phyloP scores from a whole-genome alignment of 164 flowering plant genomes.

The Taxillus chinensis region DNA sequence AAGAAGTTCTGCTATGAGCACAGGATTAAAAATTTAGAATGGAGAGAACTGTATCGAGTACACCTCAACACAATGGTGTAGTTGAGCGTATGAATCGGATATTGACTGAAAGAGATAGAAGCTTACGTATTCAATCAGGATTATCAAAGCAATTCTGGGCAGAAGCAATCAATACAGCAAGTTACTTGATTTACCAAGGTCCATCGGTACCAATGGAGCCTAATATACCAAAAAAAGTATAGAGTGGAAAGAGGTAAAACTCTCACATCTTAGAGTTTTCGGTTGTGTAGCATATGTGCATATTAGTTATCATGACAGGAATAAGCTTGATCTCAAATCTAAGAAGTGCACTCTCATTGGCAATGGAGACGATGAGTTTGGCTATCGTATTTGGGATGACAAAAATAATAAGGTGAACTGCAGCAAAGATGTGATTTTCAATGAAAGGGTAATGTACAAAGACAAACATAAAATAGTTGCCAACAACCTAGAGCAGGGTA shows the following conservation, averaged over 20 bases:
- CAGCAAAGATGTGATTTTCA: not conserved
- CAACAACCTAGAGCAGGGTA: too few relatives aligned
- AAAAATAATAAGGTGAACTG: not conserved
- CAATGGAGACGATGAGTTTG: not conserved
- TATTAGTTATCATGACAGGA: not conserved
- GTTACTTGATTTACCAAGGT: not conserved
- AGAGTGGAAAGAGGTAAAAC: not conserved
- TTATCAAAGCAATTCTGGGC: not conserved
- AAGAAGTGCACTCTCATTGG: not conserved
- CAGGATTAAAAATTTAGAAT: not conserved
- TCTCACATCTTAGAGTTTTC: not conserved
- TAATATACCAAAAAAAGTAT: not conserved
- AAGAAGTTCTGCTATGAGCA: not conserved
- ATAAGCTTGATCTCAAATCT: not conserved
- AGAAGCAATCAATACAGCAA: not conserved
- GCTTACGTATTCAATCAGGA: not conserved
- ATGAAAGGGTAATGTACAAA: not conserved
- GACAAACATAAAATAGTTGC: too few relatives aligned
- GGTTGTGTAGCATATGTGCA: not conserved
- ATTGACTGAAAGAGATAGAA: not conserved
- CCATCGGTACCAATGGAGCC: not conserved
- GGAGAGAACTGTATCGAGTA: not conserved
- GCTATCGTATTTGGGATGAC: not conserved
- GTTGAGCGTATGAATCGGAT: not conserved
- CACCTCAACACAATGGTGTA: not conserved